Evolutionary conservation across 306 rosid genomes (phyloP), one percentile per base, ranked within the genome.

Genomic region (Lathyrus sativus): DNA sequence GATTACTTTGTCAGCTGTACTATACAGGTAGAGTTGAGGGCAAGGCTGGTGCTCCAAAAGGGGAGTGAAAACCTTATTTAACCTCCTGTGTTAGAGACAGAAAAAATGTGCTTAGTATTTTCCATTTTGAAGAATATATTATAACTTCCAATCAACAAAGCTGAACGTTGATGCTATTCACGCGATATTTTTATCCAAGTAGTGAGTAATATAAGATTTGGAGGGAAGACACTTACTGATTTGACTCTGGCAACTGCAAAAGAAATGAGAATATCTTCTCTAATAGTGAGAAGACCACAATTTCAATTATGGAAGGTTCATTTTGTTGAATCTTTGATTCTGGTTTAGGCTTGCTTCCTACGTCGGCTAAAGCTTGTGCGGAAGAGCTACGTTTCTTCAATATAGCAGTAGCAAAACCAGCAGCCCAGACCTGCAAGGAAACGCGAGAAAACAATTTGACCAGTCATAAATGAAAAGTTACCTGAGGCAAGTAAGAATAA

Each of bases 1-100:
- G 18, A 93, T 74, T 35, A 93, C 91, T 79, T 76, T 85, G 71
- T 93, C 99, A 8, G 85, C 96, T 2, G 96, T 76, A 65, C 99
- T 93, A 59, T 93, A 93, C 70, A 90, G 76, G 84, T 88, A 93
- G 59, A 93, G 97, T 85, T 93, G 97, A 57, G 97, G 95, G 65
- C 87, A 88, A 42, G 90, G 82, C 72, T 85, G 91, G 76, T 75
- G 76, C 63, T 79, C 57, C 6, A 48, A 55, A 37, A 90, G 95
- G 48, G 65, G 74, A 2, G 76, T 78, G 7, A 83, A 88, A 18
- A 88, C 58, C 72, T 74, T 81, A 14, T 77, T 81, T 81, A 93
- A 81, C 74, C 89, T 88, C 95, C 99, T 93, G 89, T 59, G 49
- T 17, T 68, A 46, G 72, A 74, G 63, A 50, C 61, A 67, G 5